Evolutionary conservation across 768 basidiomycete species (phyloP), one percentile per base, ranked within the genome.

Genomic region (Cubamyces sp.): DNA sequence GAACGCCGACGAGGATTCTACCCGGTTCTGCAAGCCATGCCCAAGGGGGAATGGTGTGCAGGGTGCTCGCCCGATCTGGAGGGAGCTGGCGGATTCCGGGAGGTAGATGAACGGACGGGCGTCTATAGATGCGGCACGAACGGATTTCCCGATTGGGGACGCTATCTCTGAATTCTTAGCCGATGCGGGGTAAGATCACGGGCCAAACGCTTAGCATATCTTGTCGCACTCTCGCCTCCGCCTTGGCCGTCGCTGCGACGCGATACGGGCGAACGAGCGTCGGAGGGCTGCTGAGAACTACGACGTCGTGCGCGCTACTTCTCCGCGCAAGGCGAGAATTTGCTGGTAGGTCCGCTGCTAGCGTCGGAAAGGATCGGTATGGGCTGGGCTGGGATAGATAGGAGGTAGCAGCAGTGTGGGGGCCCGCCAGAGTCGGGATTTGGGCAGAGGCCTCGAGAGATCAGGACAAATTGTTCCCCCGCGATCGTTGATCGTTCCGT

Each of bases 121-220:
- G 54, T 18, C 45, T 56, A 56, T 39, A n/a, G 39, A 15, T 19
- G 16, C 19, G 37, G 47, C 34, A 14, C 19, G 11, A 25, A 57
- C 34, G 37, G 15, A 48, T 57, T 48, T 16, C 54, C 54, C 34
- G 23, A 14, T 55, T 4, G 26, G 30, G 26, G 26, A 39, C 23
- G 19, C 30, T 30, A 25, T n/a, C 21, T 25, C 37, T 15, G 26
- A 34, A n/a, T 23, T 14, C 8, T 23, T 21, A 43, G 57, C 49
- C 49, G 41, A 45, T 59, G 57, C 49, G 57, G 57, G 57, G 57
- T 59, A 59, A 51, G 49, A 50, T 43, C 26, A 51, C 48, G 26
- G 57, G 40, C 57, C 40, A 52, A 51, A 51, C 42, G 34, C 57
- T 59, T 50, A 43, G 14, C 57, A 51, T 51, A 58, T 58, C 57